Evolutionary conservation across 2,329 filamentous ascomycete species (phyloP), one percentile per base, ranked within the genome.

Genomic region (Dactylonectria macrodidyma): DNA sequence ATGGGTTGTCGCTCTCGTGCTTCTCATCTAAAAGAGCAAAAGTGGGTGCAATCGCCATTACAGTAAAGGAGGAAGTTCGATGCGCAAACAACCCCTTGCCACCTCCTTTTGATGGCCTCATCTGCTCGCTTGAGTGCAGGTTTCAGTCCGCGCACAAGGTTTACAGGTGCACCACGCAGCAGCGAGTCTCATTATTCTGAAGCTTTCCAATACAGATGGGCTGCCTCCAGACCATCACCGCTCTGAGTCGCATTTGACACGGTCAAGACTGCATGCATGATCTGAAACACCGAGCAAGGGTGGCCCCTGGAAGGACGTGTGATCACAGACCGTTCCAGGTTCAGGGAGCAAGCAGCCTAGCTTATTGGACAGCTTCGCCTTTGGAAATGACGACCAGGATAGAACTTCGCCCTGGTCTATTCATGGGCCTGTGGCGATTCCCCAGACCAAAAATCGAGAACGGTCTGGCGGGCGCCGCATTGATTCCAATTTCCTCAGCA

Each of bases 371-470:
- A 14, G 36, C 44, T 57, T 46, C 60, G 57, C 51, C 26, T 44
- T 38, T 56, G 41, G 52, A 57, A 57, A 61, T 50, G 55, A 61
- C 26, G 47, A 47, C 50, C 36, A 50, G 26, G 34, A 56, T 24
- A 38, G 57, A 47, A 57, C 46, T 33, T 9, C 22, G 58, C 52
- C 62, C 56, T 62, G 54, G 47, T 44, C 52, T 38, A 54, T 58
- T 52, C 52, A 44, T 58, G 48, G 48, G 58, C n/a, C 46, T 46
- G 54, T 47, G 57, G 48, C 62, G 38, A 41, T 59, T 68, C 62
- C 62, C 66, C 66, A 68, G 66, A 65, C 62, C 52, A 48, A 56
- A 59, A 54, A 65, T 65, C 62, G 62, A 68, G 58, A 68, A 52
- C 47, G 58, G 58, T 47, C 33, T 65, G 52, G 65, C 57, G 58